Evolutionary conservation across 2,329 filamentous ascomycete species (phyloP).

Genomic region (Penicillium sp.): DNA sequence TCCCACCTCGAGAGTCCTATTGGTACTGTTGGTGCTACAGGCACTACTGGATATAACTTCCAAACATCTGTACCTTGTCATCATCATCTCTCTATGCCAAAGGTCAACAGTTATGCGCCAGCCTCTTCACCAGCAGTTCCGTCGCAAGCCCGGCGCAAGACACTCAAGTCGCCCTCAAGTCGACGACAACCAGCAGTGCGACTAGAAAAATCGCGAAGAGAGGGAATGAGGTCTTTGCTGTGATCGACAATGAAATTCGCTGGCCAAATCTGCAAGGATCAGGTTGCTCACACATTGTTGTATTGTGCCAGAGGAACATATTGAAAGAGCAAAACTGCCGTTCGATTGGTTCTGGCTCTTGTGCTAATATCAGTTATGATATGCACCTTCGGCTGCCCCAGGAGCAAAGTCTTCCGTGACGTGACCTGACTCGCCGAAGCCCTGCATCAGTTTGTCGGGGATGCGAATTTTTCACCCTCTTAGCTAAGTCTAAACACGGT

Average conservation of each 20-base stretch:
- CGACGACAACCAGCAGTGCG: constrained; percentile 42
- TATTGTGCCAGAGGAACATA: too few relatives aligned
- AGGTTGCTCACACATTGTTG: too few relatives aligned
- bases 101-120: constrained; percentile 82
- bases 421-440: background rate
- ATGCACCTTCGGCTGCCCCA: background rate
- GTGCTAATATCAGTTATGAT: too few relatives aligned
- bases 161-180: constrained; percentile 28
- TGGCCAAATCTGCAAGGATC: constrained; percentile 74
- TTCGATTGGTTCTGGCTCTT: too few relatives aligned
- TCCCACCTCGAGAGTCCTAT: background rate
- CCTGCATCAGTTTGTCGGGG: too few relatives aligned
- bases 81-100: constrained; percentile 68
- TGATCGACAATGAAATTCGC: constrained; percentile 84
- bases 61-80: too few relatives aligned
- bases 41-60: background rate
- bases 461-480: too few relatives aligned
- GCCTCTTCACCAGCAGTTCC: constrained; percentile 69
- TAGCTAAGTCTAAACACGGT: background rate
- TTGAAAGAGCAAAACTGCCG: too few relatives aligned
- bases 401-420: background rate
- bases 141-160: constrained; percentile 41
- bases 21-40: background rate
- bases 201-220: constrained; percentile 73
- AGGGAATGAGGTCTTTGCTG: constrained; percentile 86